Percentiles rank a stretch among this genome's conserved stretches.
Evolutionary conservation across 768 basidiomycete genomes (phyloP).

Genomic region (Podaxis rugospora): DNA sequence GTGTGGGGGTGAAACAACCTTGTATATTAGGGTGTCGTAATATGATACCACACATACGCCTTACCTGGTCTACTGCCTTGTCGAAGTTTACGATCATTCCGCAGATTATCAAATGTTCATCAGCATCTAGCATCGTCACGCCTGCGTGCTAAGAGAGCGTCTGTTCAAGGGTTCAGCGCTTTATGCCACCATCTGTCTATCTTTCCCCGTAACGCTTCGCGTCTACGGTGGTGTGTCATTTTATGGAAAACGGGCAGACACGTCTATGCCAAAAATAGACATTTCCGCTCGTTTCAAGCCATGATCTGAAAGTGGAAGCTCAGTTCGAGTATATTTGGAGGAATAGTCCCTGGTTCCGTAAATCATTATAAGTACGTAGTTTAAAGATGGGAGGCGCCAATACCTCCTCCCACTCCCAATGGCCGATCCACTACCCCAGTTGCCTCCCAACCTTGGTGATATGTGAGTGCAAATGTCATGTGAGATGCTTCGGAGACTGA

Average conservation of each 20-base stretch:
- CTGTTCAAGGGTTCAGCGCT: no score
- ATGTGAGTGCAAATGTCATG: not conserved
- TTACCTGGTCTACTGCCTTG: no score
- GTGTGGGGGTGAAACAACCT: no score
- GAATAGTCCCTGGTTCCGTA: conserved; percentile 2
- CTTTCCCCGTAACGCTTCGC: no score
- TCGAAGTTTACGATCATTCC: no score
- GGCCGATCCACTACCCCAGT: not conserved
- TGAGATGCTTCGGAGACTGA: not conserved
- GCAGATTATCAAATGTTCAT: no score
- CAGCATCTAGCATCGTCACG: no score
- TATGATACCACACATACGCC: no score
- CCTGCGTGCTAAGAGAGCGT: no score
- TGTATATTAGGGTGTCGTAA: no score
- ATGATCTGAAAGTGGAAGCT: not conserved
- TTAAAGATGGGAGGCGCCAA: not conserved
- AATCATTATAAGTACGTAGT: not conserved
- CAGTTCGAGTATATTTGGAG: not conserved
- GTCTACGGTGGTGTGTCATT: not conserved
- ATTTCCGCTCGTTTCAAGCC: not conserved
- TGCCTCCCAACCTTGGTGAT: conserved; percentile 6
- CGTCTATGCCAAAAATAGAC: not conserved
- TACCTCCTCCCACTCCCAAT: not conserved
- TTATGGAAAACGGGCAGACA: not conserved
- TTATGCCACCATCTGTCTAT: no score